Conservation (phyloP, 495 filamentous ascomycete genomes). For the Lophium mytilinum region DNA sequence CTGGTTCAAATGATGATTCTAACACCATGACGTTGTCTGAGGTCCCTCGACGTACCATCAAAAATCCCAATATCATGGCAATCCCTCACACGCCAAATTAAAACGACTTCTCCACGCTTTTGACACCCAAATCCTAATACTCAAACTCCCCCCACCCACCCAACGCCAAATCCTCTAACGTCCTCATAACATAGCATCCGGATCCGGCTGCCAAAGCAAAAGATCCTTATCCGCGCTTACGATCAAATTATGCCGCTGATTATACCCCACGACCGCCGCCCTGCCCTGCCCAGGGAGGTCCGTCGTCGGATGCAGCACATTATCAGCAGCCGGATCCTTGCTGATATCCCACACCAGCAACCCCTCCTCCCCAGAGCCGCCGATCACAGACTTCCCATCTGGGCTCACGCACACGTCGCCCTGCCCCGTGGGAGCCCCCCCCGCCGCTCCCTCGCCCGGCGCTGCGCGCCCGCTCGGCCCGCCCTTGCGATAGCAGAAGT, state of each 20-base stretch:
- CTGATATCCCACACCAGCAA: constrained; percentile 75
- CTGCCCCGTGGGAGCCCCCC: constrained; percentile 44
- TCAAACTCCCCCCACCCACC: not conserved
- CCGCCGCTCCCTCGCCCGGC: no score
- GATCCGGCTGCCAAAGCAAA: constrained; percentile 83
- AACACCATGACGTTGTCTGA: no score
- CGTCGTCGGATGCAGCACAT: constrained; percentile 54
- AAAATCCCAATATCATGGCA: no score
- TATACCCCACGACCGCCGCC: constrained; percentile 72
- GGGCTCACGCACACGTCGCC: constrained; percentile 84
- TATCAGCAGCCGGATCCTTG: constrained; percentile 41
- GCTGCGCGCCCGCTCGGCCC: constrained; percentile 40
- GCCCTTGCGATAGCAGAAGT: constrained; percentile 45
- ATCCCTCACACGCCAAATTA: no score
- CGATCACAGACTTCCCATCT: constrained; percentile 78
- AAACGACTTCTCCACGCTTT: not conserved
- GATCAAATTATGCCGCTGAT: constrained; percentile 83
- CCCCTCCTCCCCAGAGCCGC: constrained; percentile 57
- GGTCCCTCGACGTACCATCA: no score
- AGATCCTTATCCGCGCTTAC: constrained; percentile 81
- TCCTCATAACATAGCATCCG: constrained; percentile 36
- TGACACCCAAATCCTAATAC: not conserved
- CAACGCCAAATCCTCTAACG: not conserved
- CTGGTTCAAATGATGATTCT: no score
- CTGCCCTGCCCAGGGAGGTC: constrained; percentile 58